Conservation (phyloP, 768 basidiomycete genomes). For the Leccinum imitatum region DNA sequence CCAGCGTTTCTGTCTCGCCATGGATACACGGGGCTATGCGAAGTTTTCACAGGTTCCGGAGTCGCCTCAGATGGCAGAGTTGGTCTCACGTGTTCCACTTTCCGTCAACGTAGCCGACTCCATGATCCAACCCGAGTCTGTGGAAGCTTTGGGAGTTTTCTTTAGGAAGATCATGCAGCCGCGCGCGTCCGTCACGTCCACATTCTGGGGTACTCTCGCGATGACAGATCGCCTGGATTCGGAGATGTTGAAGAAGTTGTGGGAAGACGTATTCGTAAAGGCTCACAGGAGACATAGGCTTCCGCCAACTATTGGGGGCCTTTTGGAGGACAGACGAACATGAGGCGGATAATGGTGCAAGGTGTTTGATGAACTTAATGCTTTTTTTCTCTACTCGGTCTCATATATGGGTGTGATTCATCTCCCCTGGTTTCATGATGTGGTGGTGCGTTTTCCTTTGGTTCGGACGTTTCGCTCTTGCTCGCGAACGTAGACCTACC, state of each 20-base stretch:
- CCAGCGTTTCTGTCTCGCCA: constrained; percentile 9
- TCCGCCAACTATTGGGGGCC: neutral
- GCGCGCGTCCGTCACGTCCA: neutral
- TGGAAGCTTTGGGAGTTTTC: constrained; percentile 17
- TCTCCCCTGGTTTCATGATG: neutral
- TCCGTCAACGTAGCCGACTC: constrained; percentile 21
- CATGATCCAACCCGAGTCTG: constrained; percentile 15
- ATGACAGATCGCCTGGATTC: constrained; percentile 16
- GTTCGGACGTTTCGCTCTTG: neutral
- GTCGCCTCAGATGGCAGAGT: neutral
- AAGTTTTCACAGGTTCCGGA: neutral
- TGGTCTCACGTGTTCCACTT: constrained; percentile 6
- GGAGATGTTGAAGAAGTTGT: constrained; percentile 13
- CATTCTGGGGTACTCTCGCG: constrained; percentile 11
- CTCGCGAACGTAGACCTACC: neutral
- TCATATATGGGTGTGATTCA: neutral
- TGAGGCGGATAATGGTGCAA: neutral
- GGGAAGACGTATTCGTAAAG: constrained; percentile 24
- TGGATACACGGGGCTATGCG: constrained; percentile 14
- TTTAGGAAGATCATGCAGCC: constrained; percentile 16
- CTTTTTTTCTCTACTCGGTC: neutral
- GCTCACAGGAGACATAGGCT: constrained; percentile 3
- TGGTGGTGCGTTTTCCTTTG: neutral
- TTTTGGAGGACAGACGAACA: neutral
- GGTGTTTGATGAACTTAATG: neutral